phyloP scores from a whole-genome alignment of 768 basidiomycete genomes.

The Psilocybe cyanescens region DNA sequence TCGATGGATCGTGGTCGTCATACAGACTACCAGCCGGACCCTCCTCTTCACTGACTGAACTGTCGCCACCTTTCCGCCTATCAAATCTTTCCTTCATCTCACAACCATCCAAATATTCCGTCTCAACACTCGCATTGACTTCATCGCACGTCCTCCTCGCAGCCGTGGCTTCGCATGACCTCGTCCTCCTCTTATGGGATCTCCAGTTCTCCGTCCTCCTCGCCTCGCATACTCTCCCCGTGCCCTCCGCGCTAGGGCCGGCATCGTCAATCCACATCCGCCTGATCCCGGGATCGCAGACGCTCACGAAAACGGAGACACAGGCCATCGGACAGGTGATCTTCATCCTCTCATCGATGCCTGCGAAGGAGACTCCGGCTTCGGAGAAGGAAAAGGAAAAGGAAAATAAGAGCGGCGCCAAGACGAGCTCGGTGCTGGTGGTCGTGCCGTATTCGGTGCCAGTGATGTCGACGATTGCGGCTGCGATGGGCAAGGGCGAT shows the following conservation, averaged over 20 bases:
- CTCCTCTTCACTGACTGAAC: constrained; percentile 15
- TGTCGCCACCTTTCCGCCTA: constrained; percentile 31
- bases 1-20: constrained; percentile 46
- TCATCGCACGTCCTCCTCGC: constrained; percentile 65
- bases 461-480: constrained; percentile 60
- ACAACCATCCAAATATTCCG: constrained; percentile 18
- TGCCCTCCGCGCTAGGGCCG: constrained; percentile 47
- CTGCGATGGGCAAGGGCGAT: constrained; percentile 58
- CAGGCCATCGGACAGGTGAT: constrained; percentile 47
- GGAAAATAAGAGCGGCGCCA: neutral
- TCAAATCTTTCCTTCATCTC: constrained; percentile 33
- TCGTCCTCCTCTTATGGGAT: constrained; percentile 69
- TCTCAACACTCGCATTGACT: constrained; percentile 52
- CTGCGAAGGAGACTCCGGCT: constrained; percentile 19
- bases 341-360: constrained; percentile 49
- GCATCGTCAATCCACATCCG: constrained; percentile 22
- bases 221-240: constrained; percentile 51
- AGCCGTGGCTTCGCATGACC: constrained; percentile 39
- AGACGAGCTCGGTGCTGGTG: constrained; percentile 55
- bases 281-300: constrained; percentile 23
- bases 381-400: constrained; percentile 15
- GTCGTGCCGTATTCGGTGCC: constrained; percentile 62
- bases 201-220: constrained; percentile 69
- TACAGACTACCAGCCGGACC: constrained; percentile 31
- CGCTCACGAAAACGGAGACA: constrained; percentile 14